phyloP scores from a whole-genome alignment of 1,139 yeast genomes.

The Debaryomyces udenii region DNA sequence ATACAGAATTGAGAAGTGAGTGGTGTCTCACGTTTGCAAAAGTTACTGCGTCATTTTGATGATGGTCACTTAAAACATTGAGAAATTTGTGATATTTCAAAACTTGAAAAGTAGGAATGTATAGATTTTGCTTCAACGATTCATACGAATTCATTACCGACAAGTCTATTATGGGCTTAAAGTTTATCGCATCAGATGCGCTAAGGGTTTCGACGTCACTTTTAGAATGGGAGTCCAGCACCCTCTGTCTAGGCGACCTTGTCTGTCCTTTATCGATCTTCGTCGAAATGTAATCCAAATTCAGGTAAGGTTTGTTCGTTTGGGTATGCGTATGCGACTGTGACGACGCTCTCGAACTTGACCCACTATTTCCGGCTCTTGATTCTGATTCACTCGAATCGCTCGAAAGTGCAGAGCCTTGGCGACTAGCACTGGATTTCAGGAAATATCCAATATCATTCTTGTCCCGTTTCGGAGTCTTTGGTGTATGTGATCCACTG shows the following conservation, averaged over 20 bases:
- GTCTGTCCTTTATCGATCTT: not conserved
- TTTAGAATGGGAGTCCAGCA: not conserved
- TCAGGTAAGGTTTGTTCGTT: not conserved
- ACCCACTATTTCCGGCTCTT: not conserved
- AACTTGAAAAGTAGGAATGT: conserved; percentile 35
- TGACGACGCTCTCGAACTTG: not conserved
- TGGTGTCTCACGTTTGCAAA: conserved; percentile 45
- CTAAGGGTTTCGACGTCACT: not conserved
- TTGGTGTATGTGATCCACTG: conserved; percentile 1
- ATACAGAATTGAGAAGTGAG: conserved; percentile 39
- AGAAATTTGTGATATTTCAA: conserved; percentile 40
- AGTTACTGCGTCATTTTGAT: conserved; percentile 42
- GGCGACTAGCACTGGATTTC: not conserved
- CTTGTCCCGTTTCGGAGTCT: not conserved
- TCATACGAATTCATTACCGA: conserved; percentile 29
- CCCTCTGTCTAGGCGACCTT: not conserved
- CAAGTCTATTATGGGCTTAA: conserved; percentile 28
- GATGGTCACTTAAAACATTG: conserved; percentile 37
- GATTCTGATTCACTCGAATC: not conserved
- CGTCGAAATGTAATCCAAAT: not conserved
- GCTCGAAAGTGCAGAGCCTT: not conserved
- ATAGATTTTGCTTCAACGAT: conserved; percentile 25
- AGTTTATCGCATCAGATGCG: conserved; percentile 13
- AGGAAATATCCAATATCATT: not conserved
- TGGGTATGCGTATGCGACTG: not conserved